Evolutionary conservation across 2,329 filamentous ascomycete genomes (phyloP).

Genomic region (Monilinia polystroma): DNA sequence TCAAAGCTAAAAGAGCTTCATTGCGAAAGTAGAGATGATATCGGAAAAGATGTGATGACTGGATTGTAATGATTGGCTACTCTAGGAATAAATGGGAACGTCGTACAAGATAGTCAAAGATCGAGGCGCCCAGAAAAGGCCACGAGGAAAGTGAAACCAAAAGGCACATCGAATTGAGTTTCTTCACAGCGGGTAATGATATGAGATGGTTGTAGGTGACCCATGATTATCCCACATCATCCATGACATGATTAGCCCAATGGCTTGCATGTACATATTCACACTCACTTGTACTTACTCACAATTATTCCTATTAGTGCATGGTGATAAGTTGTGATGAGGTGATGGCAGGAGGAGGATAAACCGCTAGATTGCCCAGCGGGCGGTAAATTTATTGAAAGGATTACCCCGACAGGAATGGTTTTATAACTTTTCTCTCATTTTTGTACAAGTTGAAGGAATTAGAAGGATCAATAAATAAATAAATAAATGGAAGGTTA

Average conservation of each 20-base stretch:
- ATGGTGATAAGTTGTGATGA: conserved; percentile 24
- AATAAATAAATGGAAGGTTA: conserved; percentile 2
- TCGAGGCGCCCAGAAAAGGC: conserved; percentile 21
- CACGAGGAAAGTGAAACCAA: conserved; percentile 10
- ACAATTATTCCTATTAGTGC: conserved; percentile 1
- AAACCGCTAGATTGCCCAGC: conserved; percentile 11
- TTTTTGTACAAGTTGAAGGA: neutral
- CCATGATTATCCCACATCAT: conserved; percentile 8
- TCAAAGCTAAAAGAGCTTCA: conserved; percentile 12
- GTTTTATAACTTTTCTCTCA: neutral
- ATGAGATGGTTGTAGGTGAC: conserved; percentile 10
- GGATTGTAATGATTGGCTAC: conserved; percentile 10
- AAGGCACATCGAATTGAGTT: conserved; percentile 3
- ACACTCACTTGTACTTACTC: conserved; percentile 3
- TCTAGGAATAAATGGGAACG: conserved; percentile 13
- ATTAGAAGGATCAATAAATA: conserved; percentile 5
- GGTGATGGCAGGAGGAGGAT: conserved; percentile 3
- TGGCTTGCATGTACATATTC: conserved; percentile 9
- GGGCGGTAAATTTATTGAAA: conserved; percentile 23
- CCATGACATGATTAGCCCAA: neutral
- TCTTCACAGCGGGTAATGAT: conserved; percentile 23
- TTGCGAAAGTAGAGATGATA: conserved; percentile 5
- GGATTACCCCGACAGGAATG: conserved; percentile 7
- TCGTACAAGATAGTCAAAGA: conserved; percentile 12
- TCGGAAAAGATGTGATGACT: conserved; percentile 14